phyloP scores from a whole-genome alignment of 352 stramenopile genomes.

The Phytopythium delawarense region DNA sequence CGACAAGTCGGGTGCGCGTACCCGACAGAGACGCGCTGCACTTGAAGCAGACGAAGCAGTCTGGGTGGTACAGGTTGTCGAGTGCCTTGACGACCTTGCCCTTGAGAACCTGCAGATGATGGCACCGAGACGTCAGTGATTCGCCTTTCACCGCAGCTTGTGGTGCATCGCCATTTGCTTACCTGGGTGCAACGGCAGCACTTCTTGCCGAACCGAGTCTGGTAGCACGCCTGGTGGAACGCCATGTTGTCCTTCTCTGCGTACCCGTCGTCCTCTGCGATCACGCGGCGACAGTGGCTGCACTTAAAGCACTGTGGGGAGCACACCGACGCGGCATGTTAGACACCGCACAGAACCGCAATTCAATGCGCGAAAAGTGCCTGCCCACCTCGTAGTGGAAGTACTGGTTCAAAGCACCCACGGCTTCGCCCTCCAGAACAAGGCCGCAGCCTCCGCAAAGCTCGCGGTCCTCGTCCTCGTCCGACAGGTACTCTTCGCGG shows the following conservation, averaged over 20 bases:
- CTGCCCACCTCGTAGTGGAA: constrained; percentile 71
- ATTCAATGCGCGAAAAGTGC: not conserved
- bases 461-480: constrained; percentile 71
- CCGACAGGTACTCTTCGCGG: constrained; percentile 43
- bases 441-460: constrained; percentile 62
- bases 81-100: constrained; percentile 84
- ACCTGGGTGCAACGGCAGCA: constrained; percentile 75
- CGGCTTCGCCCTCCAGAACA: constrained; percentile 73
- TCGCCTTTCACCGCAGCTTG: not conserved
- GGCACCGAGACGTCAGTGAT: not conserved
- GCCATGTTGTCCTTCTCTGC: constrained; percentile 79
- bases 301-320: constrained; percentile 72
- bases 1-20: constrained; percentile 14
- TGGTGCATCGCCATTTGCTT: not conserved
- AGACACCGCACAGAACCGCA: not conserved
- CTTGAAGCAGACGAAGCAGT: constrained; percentile 79
- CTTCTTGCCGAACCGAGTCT: constrained; percentile 73
- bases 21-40: constrained; percentile 73
- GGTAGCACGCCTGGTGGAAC: constrained; percentile 79
- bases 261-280: constrained; percentile 76
- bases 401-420: constrained; percentile 77
- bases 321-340: not conserved
- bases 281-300: constrained; percentile 62
- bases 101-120: constrained; percentile 49
- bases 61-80: constrained; percentile 80